Percentiles rank a stretch among this genome's conserved stretches.
These are phyloP conservation scores for Aspergillus kassunensis DNA, from an alignment of 495 filamentous ascomycete species.

Conservation along the genomic window DNA sequence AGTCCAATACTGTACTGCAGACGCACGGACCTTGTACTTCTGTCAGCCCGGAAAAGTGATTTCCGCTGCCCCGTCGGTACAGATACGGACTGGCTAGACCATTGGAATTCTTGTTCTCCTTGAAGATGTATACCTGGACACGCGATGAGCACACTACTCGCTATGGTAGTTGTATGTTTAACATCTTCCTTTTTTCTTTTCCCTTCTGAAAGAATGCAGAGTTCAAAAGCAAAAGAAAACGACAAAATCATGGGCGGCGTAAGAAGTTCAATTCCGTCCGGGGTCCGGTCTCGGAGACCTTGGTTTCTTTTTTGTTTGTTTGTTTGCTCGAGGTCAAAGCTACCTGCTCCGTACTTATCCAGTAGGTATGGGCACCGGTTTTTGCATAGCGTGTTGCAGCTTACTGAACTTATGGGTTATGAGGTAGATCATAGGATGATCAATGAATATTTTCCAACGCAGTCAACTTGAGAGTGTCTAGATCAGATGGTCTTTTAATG, in stretches of 20 bases:
- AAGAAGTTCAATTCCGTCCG: not conserved
- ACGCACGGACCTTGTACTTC: conserved; percentile 3
- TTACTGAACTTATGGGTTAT: not conserved
- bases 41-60: not conserved
- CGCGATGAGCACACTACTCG: no score
- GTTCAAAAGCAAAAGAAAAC: not conserved
- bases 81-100: conserved; percentile 2
- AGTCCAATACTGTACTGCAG: not conserved
- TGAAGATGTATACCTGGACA: not conserved
- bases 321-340: not conserved
- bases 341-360: not conserved
- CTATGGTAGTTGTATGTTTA: conserved; percentile 2
- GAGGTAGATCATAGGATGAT: not conserved
- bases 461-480: no score
- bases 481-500: no score
- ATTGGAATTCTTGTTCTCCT: not conserved
- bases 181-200: not conserved
- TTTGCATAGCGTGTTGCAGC: conserved; percentile 12
- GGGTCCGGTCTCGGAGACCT: not conserved
- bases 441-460: not conserved
- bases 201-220: not conserved
- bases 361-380: not conserved
- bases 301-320: not conserved
- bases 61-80: not conserved
- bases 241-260: conserved; percentile 1